Evolutionary conservation across 2,329 filamentous ascomycete species (phyloP), one percentile per base, ranked within the genome.

Genomic region (Fusarium succisae): DNA sequence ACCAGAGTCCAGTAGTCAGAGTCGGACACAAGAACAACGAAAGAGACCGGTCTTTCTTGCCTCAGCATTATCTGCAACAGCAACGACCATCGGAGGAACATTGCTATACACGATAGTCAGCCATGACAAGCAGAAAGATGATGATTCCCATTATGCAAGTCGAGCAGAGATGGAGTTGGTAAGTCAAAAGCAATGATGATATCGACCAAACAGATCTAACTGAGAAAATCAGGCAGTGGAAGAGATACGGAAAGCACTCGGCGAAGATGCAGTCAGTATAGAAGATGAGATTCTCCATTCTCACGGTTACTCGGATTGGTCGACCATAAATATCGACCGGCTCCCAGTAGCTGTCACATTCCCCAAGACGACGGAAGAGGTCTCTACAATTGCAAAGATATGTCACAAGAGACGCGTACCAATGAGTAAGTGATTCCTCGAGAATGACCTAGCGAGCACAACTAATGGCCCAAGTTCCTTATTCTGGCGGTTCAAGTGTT

Each of bases 401-500:
- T 98, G 95, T 2, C 83, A 87, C 92, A 83, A 92, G 91, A 80
- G 91, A 94, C 82, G 91, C 87, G 89, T 98, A 56, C 95, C 95
- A 2, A 93, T 98, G 63, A 66, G 63, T 66, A 17, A 17, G 45
- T 11, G 2, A 15, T 8, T 3, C 10, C 4, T 5, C 2, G 10
- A 4, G 15, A 24, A 8, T 17, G n/a, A 12, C 15, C 17, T 10
- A 17, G 15, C 1, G 15, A 44, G n/a, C n/a, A 18, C 5, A 44
- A 8, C 5, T 44, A 3, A 44, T 24, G 15, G 14, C n/a, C 15
- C 10, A 28, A 66, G 20, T 96, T 66, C 92, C 94, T 0, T 98
- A 93, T 79, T 96, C 94, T 1, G 95, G 94, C 3, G 95, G 95
- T 18, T 93, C 94, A 0, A 96, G 93, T 74, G 86, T 98, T 0